These are phyloP conservation scores for Coemansia sp. DNA, from an alignment of 192 early-diverging fungal genomes.

Conservation along the genomic window DNA sequence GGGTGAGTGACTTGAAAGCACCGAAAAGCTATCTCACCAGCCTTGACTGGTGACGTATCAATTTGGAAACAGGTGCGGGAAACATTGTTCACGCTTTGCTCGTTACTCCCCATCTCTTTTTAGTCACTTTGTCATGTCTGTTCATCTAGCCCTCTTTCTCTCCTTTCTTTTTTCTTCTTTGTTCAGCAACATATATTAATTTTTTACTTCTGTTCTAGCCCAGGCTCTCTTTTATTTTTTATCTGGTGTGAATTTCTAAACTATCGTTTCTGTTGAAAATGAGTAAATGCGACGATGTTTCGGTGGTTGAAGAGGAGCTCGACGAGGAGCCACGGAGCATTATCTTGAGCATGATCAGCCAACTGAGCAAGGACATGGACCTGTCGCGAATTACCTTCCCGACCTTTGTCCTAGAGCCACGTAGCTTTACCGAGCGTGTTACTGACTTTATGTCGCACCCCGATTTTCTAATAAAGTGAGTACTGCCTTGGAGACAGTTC, in stretches of 20 bases:
- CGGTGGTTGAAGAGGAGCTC: constrained; percentile 70
- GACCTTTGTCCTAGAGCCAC: constrained; percentile 91
- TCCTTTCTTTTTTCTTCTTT: constrained; percentile 2
- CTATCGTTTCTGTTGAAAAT: too few species aligned
- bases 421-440: constrained; percentile 91
- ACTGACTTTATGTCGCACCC: constrained; percentile 96
- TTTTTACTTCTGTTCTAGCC: constrained; percentile 2
- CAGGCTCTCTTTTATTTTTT: constrained; percentile 1
- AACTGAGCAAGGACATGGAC: constrained; percentile 87
- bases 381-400: constrained; percentile 92
- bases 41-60: too few species aligned
- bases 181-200: background rate
- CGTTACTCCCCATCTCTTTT: too few species aligned
- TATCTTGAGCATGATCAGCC: constrained; percentile 81
- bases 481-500: background rate
- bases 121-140: too few species aligned
- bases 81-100: background rate
- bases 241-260: background rate
- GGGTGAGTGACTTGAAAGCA: too few species aligned
- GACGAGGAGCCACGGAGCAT: constrained; percentile 81
- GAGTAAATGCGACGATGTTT: constrained; percentile 29
- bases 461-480: constrained; percentile 73
- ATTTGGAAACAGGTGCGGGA: background rate
- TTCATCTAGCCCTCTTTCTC: constrained; percentile 3
- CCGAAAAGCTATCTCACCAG: too few species aligned